Evolutionary conservation across 176 grass and related monocot species (phyloP), one percentile per base, ranked within the genome.

Genomic region (Olyra latifolia): DNA sequence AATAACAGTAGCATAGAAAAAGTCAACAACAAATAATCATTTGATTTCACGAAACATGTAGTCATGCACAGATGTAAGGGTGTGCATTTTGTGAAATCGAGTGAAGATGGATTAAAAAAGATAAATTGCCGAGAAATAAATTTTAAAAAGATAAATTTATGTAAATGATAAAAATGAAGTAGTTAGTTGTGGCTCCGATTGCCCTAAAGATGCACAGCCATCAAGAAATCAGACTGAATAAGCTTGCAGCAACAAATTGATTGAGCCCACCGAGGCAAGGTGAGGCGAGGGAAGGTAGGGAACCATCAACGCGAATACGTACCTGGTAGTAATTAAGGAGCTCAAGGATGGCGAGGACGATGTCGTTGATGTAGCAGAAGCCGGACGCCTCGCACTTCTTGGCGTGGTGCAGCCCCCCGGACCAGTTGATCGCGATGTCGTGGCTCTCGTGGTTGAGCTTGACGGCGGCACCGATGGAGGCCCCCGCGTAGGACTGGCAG

Each of bases 401-500:
- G 0, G 94, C 94, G 44, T 97, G 94, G 82, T 97, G 94, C 16
- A 97, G 73, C 0, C 94, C 94, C 4, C 94, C 94, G 0, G 94
- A 88, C 94, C 91, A 94, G 56, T 97, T 97, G 57, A 97, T 87
- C 11, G 94, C 94, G 59, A 97, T 94, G 87, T 97, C 94, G 62
- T 80, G 85, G 22, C 89, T 35, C 2, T 4, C 91, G 68, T 86
- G 89, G 87, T 97, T 97, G 46, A 97, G 80, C 87, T 88, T 93
- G 62, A 89, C 71, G 45, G 94, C 94, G 5, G 74, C 87, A n/a
- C 89, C 89, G 4, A 97, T 87, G 20, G 91, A 94, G 6, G 69
- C 94, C 2, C 94, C 94, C 0, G 94, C 94, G 79, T 97, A 97
- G 60, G 89, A 86, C 94, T 97, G 94, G 83, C 94, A 97, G 86